Evolutionary conservation across 2,329 filamentous ascomycete species (phyloP).

Genomic region (Xylariaceae sp.): DNA sequence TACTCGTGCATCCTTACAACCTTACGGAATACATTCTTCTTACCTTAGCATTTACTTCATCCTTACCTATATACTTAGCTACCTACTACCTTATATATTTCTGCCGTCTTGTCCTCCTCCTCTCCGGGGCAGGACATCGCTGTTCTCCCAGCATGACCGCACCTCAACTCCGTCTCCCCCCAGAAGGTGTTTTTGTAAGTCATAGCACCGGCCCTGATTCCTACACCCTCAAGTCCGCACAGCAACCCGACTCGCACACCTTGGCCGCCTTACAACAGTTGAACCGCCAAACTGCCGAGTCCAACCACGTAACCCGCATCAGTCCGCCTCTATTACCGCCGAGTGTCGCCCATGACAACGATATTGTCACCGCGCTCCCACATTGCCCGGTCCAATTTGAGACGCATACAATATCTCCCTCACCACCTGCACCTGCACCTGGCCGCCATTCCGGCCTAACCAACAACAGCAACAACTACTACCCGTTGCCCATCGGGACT

Average conservation of each 20-base stretch:
- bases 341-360: conserved; percentile 7
- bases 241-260: conserved; percentile 20
- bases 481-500: conserved; percentile 19
- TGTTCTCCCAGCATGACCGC: conserved; percentile 28
- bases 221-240: conserved; percentile 14
- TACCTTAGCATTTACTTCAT: no score
- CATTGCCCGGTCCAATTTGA: conserved; percentile 33
- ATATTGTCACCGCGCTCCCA: conserved; percentile 15
- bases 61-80: not conserved
- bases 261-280: conserved; percentile 24
- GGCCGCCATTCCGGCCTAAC: conserved; percentile 16
- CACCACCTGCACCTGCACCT: conserved; percentile 34
- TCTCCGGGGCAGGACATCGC: conserved; percentile 5
- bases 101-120: not conserved
- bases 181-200: conserved; percentile 25
- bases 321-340: conserved; percentile 15
- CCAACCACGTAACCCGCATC: conserved; percentile 22
- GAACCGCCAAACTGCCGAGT: conserved; percentile 27
- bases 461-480: conserved; percentile 21
- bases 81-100: not conserved
- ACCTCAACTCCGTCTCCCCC: conserved; percentile 24
- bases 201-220: conserved; percentile 19
- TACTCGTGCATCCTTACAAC: no score
- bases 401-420: conserved; percentile 38
- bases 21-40: no score